Evolutionary conservation across 306 rosid genomes (phyloP), one percentile per base, ranked within the genome.

Genomic region (Glycine tomentella): DNA sequence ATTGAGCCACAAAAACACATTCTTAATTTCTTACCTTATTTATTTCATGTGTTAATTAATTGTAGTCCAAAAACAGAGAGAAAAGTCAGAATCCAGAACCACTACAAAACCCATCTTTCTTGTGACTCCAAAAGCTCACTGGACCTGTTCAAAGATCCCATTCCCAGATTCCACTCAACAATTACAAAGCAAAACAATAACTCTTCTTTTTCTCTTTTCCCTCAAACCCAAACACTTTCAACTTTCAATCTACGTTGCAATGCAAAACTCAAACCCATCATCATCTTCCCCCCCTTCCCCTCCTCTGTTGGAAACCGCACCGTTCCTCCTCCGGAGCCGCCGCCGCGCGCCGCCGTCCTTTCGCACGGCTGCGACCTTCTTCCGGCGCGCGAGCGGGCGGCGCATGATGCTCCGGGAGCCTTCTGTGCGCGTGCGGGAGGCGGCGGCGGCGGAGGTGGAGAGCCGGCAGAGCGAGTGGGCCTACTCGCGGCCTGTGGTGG

Each of bases 381-480:
- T 91, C 61, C 91, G 97, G 20, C 93, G 87, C 0, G 94, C 88
- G 0, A 90, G 97, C 46, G 93, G 92, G 36, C 83, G 93, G 65
- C 91, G 89, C 2, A 90, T 93, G 96, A 87, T 90, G 94, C 90
- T 95, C 9, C 87, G 91, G 0, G 97, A 91, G 76, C 90, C 87
- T 3, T 92, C 94, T 6, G 88, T 93, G 48, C 86, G 80, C 7
- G 98, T 94, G 13, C 88, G 98, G 3, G 98, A 94, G 80, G 85
- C 80, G 59, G 97, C 97, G 14, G 97, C 97, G 58, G 97, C 87
- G 83, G 92, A 91, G 89, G 86, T 90, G 58, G 98, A 94, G 84
- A 93, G 82, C 84, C 87, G 96, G 38, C 98, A 89, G 87, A 89
- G 97, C 55, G 85, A 85, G 48, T 89, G 98, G 96, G 92, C 91